These are phyloP conservation scores for Samsoniella hepiali DNA, from an alignment of 2,329 filamentous ascomycete species.

Conservation along the genomic window DNA sequence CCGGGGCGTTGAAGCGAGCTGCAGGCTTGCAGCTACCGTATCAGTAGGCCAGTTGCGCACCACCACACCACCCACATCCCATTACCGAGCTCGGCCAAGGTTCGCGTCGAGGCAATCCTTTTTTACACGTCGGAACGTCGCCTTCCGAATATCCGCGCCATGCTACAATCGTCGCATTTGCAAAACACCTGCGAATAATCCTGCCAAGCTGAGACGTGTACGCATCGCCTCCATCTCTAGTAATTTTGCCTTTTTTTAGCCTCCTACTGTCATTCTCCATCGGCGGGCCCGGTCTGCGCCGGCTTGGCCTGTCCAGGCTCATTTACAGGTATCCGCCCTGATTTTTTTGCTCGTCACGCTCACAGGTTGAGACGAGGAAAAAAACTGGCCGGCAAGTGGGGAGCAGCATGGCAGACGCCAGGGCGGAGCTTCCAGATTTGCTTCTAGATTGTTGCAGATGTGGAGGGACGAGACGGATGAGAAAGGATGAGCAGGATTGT, in stretches of 20 bases:
- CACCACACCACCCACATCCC: neutral
- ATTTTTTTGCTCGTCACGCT: neutral
- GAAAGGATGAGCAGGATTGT: conserved; percentile 9
- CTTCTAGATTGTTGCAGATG: conserved; percentile 18
- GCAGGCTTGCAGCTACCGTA: neutral
- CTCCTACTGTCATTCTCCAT: neutral
- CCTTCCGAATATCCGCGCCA: neutral
- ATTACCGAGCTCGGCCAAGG: neutral
- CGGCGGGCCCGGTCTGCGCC: neutral
- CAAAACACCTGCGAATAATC: neutral
- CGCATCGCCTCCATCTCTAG: neutral
- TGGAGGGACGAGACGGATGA: conserved; percentile 6
- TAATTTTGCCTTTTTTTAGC: too few species aligned
- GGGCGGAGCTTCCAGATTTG: conserved; percentile 17
- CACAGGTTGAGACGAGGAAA: neutral
- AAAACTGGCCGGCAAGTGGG: conserved; percentile 3
- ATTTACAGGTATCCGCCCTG: neutral
- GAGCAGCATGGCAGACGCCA: conserved; percentile 1
- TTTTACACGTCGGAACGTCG: neutral
- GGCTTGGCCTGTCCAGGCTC: neutral
- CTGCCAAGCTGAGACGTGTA: neutral
- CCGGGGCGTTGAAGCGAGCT: neutral
- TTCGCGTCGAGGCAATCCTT: neutral
- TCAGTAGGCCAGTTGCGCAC: neutral
- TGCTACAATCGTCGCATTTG: neutral